Evolutionary conservation across 2,329 filamentous ascomycete genomes (phyloP).

Genomic region (Fusarium bactridioides): DNA sequence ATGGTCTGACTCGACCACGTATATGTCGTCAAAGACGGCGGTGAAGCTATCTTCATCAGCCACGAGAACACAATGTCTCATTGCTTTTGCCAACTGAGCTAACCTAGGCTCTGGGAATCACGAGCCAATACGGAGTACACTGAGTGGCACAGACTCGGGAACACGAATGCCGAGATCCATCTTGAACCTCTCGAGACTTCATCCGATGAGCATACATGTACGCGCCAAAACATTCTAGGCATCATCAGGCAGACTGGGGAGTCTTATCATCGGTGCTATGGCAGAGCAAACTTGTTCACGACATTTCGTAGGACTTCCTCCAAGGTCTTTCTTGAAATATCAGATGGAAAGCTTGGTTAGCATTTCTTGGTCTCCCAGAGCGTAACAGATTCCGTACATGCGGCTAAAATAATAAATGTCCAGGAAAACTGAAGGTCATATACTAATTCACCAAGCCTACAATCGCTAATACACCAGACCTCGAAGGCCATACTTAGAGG

Average conservation of each 20-base stretch:
- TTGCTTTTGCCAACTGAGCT: neutral
- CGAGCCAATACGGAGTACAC: neutral
- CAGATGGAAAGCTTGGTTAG: neutral
- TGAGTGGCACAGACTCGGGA: neutral
- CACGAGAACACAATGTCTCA: neutral
- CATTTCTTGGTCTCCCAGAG: neutral
- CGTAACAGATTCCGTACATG: neutral
- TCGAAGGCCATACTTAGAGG: neutral
- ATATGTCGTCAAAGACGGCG: neutral
- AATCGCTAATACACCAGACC: neutral
- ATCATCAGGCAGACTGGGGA: neutral
- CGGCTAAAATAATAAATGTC: neutral
- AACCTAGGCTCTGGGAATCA: neutral
- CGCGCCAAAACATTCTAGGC: neutral
- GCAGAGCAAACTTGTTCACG: too few relatives aligned
- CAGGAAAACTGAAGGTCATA: neutral
- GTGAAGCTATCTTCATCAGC: neutral
- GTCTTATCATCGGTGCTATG: neutral
- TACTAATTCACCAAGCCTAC: neutral
- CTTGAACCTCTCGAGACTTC: neutral
- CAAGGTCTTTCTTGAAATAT: neutral
- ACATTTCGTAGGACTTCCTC: neutral
- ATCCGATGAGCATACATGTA: neutral
- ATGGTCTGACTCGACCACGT: neutral
- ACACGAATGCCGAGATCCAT: neutral